Percentiles rank a stretch among this genome's conserved stretches.
These are phyloP conservation scores for Agastache rugosa DNA, from an alignment of 257 asterid genomes.

Conservation along the genomic window DNA sequence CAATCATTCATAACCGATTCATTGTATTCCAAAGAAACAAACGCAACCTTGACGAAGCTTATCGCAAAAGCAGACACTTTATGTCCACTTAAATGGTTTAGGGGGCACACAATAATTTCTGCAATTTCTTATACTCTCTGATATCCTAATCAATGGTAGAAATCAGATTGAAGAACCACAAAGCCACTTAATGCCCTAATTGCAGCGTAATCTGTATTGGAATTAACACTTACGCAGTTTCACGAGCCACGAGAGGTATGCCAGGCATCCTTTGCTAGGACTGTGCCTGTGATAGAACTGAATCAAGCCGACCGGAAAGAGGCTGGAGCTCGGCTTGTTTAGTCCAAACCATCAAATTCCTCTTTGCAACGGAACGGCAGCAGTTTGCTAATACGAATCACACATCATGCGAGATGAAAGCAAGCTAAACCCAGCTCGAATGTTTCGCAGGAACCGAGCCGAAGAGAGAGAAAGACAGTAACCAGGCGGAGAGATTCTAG, in stretches of 20 bases:
- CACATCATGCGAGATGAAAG: no score
- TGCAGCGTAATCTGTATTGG: not conserved
- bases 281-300: not conserved
- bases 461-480: no score
- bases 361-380: not conserved
- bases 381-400: no score
- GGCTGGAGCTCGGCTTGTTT: not conserved
- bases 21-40: not conserved
- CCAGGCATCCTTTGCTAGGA: constrained; percentile 75
- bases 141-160: not conserved
- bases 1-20: not conserved
- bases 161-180: constrained; percentile 3
- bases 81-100: no score
- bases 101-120: not conserved
- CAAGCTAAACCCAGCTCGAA: not conserved
- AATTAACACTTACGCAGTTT: constrained; percentile 69
- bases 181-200: not conserved
- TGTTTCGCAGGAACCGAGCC: no score
- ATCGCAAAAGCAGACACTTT: not conserved
- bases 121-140: not conserved
- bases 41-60: no score
- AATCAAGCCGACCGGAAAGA: constrained; percentile 13
- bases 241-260: constrained; percentile 88
- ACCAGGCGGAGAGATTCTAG: no score
- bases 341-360: constrained; percentile 25